Percentiles rank a stretch among this genome's conserved stretches.
These are phyloP conservation scores for Magnolia kwangsiensis DNA, from an alignment of 164 flowering plant genomes.

Conservation along the genomic window DNA sequence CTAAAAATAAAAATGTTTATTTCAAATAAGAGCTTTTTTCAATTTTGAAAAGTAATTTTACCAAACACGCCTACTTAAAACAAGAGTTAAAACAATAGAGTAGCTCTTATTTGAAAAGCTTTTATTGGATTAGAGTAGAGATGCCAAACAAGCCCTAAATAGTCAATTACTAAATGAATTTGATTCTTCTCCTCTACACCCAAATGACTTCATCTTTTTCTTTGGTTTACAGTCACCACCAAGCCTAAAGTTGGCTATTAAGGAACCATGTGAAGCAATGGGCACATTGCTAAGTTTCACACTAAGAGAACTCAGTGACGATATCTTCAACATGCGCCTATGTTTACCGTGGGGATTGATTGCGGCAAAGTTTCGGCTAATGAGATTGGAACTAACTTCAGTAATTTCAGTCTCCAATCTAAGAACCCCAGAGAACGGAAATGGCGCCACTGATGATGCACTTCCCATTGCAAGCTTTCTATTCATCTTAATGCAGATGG, in stretches of 20 bases:
- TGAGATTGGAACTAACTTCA: neutral
- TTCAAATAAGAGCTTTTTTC: too few species aligned
- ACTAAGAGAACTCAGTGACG: constrained; percentile 1
- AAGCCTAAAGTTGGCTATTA: neutral
- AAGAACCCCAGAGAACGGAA: neutral
- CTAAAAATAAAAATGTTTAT: too few species aligned
- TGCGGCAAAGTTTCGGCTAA: neutral
- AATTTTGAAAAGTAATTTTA: too few species aligned
- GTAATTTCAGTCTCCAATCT: neutral
- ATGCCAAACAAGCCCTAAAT: neutral
- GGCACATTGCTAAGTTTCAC: neutral
- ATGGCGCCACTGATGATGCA: neutral
- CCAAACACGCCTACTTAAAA: too few species aligned
- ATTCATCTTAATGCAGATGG: constrained; percentile 39
- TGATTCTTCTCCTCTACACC: neutral
- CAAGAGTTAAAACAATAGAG: neutral
- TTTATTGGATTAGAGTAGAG: neutral
- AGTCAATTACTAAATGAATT: neutral
- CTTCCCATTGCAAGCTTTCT: constrained; percentile 2
- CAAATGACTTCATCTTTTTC: neutral
- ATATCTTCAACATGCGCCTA: neutral
- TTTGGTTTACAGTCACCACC: neutral
- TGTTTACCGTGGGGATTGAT: neutral
- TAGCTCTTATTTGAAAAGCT: neutral
- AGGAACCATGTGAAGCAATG: constrained; percentile 8